Evolutionary conservation across 371 early-diverging fungal species (phyloP).

Genomic region (Capillidium rhysosporum): DNA sequence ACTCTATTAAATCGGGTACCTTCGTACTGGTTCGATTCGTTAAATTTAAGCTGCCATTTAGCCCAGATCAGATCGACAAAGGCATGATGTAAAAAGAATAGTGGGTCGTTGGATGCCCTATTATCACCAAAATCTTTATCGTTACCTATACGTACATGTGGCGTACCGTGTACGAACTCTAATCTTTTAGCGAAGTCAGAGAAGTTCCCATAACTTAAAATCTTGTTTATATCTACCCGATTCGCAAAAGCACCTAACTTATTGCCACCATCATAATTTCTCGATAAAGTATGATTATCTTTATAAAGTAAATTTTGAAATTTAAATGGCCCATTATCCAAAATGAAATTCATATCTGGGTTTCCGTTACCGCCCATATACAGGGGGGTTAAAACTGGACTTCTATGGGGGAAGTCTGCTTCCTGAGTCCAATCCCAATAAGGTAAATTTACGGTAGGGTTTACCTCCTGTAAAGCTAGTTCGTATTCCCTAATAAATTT

Average conservation of each 20-base stretch:
- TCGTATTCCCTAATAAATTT: neutral
- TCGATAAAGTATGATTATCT: neutral
- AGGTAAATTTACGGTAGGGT: conserved; percentile 6
- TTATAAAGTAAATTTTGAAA: neutral
- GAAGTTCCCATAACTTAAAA: neutral
- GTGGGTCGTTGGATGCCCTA: conserved; percentile 2
- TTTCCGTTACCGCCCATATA: neutral
- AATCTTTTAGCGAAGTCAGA: neutral
- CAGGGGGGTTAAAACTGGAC: neutral
- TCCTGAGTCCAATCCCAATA: conserved; percentile 5
- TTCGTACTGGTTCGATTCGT: neutral
- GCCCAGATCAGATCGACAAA: conserved; percentile 1
- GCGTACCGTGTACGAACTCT: neutral
- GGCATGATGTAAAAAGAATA: conserved; percentile 7
- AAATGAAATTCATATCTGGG: neutral
- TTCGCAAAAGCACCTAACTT: neutral
- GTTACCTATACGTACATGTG: neutral
- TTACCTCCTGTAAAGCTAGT: neutral
- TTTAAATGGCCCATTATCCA: neutral
- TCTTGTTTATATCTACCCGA: neutral
- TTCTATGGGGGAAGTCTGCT: neutral
- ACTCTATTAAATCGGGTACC: neutral
- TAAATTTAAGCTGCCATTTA: neutral
- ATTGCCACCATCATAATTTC: neutral
- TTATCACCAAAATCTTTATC: neutral